phyloP scores from a whole-genome alignment of 2,329 filamentous ascomycete genomes.

The Akanthomyces muscarius region DNA sequence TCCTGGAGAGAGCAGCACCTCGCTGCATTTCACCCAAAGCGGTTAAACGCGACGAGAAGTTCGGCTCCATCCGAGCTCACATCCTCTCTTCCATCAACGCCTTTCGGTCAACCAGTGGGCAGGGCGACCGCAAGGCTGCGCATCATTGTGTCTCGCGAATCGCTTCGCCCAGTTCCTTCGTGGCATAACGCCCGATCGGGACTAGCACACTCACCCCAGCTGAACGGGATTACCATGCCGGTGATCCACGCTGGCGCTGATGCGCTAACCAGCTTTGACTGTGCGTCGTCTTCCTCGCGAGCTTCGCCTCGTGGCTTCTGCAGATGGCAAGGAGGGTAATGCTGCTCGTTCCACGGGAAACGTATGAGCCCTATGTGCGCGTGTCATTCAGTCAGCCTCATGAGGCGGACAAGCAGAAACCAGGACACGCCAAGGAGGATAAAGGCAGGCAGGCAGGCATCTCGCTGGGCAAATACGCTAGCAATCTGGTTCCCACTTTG shows the following conservation, averaged over 20 bases:
- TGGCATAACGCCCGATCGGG: slow-evolving; percentile 17
- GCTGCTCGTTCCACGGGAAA: too few species aligned
- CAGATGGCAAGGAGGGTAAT: neutral
- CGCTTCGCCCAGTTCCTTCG: neutral
- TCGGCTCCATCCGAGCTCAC: neutral
- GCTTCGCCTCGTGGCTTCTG: too few species aligned
- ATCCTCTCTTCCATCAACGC: neutral
- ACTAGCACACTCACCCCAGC: neutral
- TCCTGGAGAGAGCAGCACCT: neutral
- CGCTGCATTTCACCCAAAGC: slow-evolving; percentile 9
- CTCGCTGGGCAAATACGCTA: neutral
- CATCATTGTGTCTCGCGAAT: neutral
- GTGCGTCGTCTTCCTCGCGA: neutral
- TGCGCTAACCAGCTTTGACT: neutral
- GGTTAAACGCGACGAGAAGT: neutral
- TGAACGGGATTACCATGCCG: neutral
- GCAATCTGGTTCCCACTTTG: neutral
- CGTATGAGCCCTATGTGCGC: too few species aligned
- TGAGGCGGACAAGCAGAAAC: neutral
- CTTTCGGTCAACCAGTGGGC: neutral
- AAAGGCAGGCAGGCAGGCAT: too few species aligned
- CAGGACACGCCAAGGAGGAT: too few species aligned
- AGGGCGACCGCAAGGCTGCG: neutral
- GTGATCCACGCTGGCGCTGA: neutral
- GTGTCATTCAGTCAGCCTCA: neutral